Evolutionary conservation across 1,139 yeast genomes (phyloP), one percentile per base, ranked within the genome.

Genomic region (Hyphopichia wangnamkhiaoensis): DNA sequence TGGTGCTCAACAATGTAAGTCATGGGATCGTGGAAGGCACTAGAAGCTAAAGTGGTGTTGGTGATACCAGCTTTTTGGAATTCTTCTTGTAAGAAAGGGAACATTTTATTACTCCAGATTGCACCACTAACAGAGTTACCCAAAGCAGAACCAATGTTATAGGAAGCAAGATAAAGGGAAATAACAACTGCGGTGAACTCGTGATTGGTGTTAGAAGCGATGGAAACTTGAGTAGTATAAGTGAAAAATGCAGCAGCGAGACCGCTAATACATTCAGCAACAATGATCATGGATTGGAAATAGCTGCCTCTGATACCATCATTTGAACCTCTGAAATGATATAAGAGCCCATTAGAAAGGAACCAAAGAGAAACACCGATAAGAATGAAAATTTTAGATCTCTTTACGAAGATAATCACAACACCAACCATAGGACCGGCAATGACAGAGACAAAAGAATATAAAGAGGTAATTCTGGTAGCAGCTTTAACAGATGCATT

Each of bases 181-280:
- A 82, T 70, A 26, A 80, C 76, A 34, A 76, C 67, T n/a, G 85
- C 84, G 80, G 81, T 76, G 58, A 79, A 67, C 54, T 80, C 83
- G 56, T 80, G 86, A 42, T 76, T 73, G 20, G 84, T 78, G 41
- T 76, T 74, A 1, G 87, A 62, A 51, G 81, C 82, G 45, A 83
- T 74, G 13, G 87, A 77, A 4, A 80, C 84, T 51, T 79, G 85
- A 14, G 81, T 73, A 23, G 87, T 77, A 54, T 82, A 82, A 16
- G 87, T 79, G 65, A 82, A 82, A 58, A 84, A 71, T 8, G 87
- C 85, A 35, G 87, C 84, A 50, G 89, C 88, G 39, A 84, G 67
- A 59, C 91, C 93, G 65, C 83, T 68, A 83, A 62, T 55, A 52
- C 82, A 77, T 49, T 80, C 70, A 19, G 82, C 78, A 29, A 86